Evolutionary conservation across 108 stramenopile genomes (phyloP).

Genomic region (Ochromonas danica): DNA sequence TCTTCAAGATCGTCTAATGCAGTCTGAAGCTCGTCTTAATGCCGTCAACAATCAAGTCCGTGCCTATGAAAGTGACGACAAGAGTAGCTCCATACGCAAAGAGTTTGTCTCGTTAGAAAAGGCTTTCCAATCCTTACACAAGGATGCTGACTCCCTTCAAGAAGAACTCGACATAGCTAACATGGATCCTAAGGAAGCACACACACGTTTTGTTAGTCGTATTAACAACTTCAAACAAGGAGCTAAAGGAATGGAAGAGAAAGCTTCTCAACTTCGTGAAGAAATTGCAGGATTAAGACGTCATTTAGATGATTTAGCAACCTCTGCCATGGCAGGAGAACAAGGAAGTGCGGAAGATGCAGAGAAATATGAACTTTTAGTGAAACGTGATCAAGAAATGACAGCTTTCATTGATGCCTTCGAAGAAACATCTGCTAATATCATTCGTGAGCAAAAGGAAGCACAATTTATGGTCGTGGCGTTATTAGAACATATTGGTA

Average conservation of each 20-base stretch:
- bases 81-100: not conserved
- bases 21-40: not conserved
- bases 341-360: not conserved
- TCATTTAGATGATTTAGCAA: not conserved
- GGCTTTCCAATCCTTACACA: not conserved
- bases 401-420: constrained; percentile 59
- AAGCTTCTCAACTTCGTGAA: constrained; percentile 7
- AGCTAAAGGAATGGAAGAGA: constrained; percentile 23
- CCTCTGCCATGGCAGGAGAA: not conserved
- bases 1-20: constrained; percentile 27
- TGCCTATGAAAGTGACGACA: constrained; percentile 18
- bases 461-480: constrained; percentile 56
- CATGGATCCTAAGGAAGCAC: constrained; percentile 62
- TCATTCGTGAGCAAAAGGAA: constrained; percentile 45
- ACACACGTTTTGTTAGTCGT: constrained; percentile 38
- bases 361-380: constrained; percentile 55
- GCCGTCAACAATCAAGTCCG: not conserved
- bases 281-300: not conserved
- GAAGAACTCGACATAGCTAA: constrained; percentile 57
- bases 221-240: constrained; percentile 11
- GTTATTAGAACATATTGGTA: constrained; percentile 63
- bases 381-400: constrained; percentile 62
- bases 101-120: not conserved
- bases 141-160: constrained; percentile 47
- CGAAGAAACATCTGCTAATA: constrained; percentile 39